Evolutionary conservation across 73 alveolate species (phyloP).

Genomic region (Paramecium octaurelia): DNA sequence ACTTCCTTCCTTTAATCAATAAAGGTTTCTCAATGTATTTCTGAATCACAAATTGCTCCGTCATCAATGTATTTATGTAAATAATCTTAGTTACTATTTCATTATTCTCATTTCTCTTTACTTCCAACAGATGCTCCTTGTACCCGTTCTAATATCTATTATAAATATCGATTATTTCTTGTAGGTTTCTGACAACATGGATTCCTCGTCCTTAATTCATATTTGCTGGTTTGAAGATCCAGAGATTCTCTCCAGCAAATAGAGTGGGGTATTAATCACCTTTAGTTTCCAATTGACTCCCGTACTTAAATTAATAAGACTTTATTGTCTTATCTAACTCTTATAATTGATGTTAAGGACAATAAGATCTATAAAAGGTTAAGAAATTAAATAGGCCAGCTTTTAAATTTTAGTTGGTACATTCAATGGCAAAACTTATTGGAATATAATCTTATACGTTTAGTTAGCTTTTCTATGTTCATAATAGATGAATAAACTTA

Average conservation of each 20-base stretch:
- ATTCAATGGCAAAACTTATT: constrained; percentile 50
- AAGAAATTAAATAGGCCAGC: background rate
- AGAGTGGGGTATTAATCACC: constrained; percentile 22
- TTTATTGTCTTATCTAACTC: constrained; percentile 29
- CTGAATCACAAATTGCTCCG: constrained; percentile 65
- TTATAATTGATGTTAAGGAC: background rate
- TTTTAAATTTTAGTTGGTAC: background rate
- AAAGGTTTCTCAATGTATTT: constrained; percentile 77
- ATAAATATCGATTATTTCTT: constrained; percentile 55
- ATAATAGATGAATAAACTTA: background rate
- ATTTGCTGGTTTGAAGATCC: constrained; percentile 80
- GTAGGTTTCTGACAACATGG: constrained; percentile 67
- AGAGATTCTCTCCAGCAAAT: constrained; percentile 72
- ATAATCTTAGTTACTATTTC: constrained; percentile 7
- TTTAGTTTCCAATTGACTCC: background rate
- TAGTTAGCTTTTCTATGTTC: background rate
- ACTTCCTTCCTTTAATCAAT: constrained; percentile 66
- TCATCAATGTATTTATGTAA: constrained; percentile 1
- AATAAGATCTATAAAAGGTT: background rate
- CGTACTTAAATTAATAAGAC: background rate
- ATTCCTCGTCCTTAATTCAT: constrained; percentile 84
- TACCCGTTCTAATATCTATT: constrained; percentile 58
- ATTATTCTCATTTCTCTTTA: constrained; percentile 34
- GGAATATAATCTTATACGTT: constrained; percentile 38
- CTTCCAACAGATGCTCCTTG: background rate